Evolutionary conservation across 495 filamentous ascomycete species (phyloP).

Genomic region (Penicillium longicatenatum): DNA sequence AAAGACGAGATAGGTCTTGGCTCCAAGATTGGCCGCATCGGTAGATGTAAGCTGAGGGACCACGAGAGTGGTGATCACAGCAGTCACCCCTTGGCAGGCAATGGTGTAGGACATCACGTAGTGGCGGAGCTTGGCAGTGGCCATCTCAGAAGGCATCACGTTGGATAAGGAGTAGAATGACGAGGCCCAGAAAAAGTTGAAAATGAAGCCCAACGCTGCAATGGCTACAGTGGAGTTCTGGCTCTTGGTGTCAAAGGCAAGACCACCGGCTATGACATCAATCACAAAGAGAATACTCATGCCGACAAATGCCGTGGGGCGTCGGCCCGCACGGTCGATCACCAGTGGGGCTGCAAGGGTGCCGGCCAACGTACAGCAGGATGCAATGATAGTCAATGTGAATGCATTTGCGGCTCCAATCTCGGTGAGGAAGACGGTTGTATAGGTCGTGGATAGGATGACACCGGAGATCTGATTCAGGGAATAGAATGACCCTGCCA

Average conservation of each 20-base stretch:
- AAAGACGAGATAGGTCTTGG: constrained; percentile 42
- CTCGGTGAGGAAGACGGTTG: constrained; percentile 38
- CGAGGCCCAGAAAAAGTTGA: constrained; percentile 44
- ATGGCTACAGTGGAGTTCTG: constrained; percentile 23
- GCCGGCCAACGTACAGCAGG: constrained; percentile 41
- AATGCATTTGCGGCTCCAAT: constrained; percentile 34
- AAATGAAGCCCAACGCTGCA: constrained; percentile 34
- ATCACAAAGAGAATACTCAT: constrained; percentile 34
- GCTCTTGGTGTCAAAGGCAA: constrained; percentile 29
- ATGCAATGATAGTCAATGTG: constrained; percentile 37
- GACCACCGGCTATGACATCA: constrained; percentile 30
- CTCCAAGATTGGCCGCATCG: constrained; percentile 40
- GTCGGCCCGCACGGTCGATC: constrained; percentile 37
- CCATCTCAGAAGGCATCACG: constrained; percentile 43
- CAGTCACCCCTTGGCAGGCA: constrained; percentile 38
- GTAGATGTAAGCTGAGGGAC: constrained; percentile 39
- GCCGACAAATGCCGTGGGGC: constrained; percentile 39
- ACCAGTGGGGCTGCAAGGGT: constrained; percentile 40
- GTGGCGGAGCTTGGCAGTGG: constrained; percentile 43
- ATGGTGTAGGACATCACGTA: constrained; percentile 45
- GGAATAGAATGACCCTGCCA: constrained; percentile 40
- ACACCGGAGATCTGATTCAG: constrained; percentile 44
- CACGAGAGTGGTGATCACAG: constrained; percentile 39
- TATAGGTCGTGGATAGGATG: constrained; percentile 43
- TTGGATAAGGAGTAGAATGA: constrained; percentile 37